Evolutionary conservation across 805 yeast species (phyloP).

Genomic region (Nakazawaea wyomingensis): DNA sequence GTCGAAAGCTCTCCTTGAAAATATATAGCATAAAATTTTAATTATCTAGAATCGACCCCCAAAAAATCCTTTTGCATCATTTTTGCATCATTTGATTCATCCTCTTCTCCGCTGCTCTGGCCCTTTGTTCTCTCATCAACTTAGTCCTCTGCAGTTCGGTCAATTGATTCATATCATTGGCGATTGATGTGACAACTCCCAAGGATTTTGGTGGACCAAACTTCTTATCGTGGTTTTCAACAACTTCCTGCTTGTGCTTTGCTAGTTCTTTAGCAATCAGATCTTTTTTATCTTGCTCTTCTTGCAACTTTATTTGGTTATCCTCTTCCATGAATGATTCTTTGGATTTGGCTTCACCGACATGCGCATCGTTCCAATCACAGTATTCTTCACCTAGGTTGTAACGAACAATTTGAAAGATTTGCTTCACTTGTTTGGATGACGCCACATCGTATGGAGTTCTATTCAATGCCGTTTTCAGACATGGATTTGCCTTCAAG

Average conservation of each 20-base stretch:
- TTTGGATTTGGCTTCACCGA: conserved; percentile 54
- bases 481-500: conserved; percentile 67
- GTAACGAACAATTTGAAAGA: conserved; percentile 65
- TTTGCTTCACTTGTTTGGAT: conserved; percentile 37
- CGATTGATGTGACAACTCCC: conserved; percentile 17
- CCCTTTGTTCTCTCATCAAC: conserved; percentile 90
- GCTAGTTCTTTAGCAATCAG: conserved; percentile 40
- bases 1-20: background rate
- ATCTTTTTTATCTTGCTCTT: conserved; percentile 33
- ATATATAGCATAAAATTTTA: background rate
- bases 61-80: too few species aligned
- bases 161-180: conserved; percentile 24
- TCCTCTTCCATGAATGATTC: conserved; percentile 48
- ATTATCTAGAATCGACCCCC: too few species aligned
- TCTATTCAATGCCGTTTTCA: conserved; percentile 46
- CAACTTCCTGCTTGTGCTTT: conserved; percentile 33
- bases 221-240: conserved; percentile 21
- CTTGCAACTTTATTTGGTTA: conserved; percentile 29
- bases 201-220: conserved; percentile 34
- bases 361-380: conserved; percentile 66
- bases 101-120: conserved; percentile 94
- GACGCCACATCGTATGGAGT: conserved; percentile 66
- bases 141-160: conserved; percentile 60
- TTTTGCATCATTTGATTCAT: conserved; percentile 30
- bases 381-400: conserved; percentile 64